phyloP scores from a whole-genome alignment of 176 grass and related monocot genomes.

The Raddia distichophylla region DNA sequence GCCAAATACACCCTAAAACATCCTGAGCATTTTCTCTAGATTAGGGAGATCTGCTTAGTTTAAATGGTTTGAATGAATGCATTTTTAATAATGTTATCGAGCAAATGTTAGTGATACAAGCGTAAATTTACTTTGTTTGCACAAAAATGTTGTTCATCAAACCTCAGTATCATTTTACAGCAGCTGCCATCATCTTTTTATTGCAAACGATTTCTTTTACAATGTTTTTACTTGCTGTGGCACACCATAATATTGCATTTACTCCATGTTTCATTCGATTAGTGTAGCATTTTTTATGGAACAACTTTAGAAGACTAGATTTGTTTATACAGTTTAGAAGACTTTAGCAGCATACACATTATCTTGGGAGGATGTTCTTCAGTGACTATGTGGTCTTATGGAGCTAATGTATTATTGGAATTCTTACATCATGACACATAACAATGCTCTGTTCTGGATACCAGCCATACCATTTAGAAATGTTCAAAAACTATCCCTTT shows the following conservation, averaged over 20 bases:
- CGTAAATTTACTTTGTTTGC: neutral
- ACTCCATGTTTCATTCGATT: slow-evolving; percentile 22
- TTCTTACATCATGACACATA: neutral
- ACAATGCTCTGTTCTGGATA: slow-evolving; percentile 13
- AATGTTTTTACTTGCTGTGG: neutral
- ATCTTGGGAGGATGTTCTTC: neutral
- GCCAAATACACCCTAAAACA: neutral
- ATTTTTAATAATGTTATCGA: neutral
- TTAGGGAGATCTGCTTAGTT: neutral
- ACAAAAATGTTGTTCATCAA: neutral
- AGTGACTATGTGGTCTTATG: neutral
- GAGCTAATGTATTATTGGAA: slow-evolving; percentile 4
- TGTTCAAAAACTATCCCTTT: neutral
- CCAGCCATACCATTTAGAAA: neutral
- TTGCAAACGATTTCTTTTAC: neutral
- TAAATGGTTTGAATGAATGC: neutral
- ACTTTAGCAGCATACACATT: neutral
- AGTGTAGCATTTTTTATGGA: slow-evolving; percentile 8
- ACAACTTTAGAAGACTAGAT: slow-evolving; percentile 11
- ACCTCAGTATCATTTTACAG: slow-evolving; percentile 1
- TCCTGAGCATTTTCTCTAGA: neutral
- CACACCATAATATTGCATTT: neutral
- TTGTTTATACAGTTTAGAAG: neutral
- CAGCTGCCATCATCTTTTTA: slow-evolving; percentile 8
- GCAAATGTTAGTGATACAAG: slow-evolving; percentile 7